phyloP scores from a whole-genome alignment of 148 eudicot genomes.

The Fagopyrum tataricum region DNA sequence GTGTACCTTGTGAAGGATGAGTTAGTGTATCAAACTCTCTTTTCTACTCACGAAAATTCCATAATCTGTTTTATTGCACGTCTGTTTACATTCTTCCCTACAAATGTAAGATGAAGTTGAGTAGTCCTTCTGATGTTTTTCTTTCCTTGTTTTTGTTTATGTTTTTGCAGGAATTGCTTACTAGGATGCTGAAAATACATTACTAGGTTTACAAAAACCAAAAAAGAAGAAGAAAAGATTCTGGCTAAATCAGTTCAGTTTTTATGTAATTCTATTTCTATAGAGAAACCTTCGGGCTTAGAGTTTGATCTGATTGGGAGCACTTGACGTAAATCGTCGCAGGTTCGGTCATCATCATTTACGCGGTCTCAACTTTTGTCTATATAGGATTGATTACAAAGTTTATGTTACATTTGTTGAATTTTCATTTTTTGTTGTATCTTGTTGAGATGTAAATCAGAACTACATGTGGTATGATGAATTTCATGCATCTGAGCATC shows the following conservation, averaged over 20 bases:
- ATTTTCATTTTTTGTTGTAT: background rate
- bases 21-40: too few relatives aligned
- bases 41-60: background rate
- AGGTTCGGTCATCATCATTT: background rate
- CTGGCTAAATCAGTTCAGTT: slow-evolving; percentile 2
- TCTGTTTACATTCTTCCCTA: background rate
- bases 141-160: background rate
- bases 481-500: slow-evolving; percentile 10
- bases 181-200: slow-evolving; percentile 8
- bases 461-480: background rate
- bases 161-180: slow-evolving; percentile 9
- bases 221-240: background rate
- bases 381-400: slow-evolving; percentile 5
- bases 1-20: background rate
- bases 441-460: slow-evolving; percentile 9
- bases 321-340: slow-evolving; percentile 1
- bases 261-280: slow-evolving; percentile 11
- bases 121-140: background rate
- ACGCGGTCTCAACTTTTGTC: slow-evolving; percentile 8
- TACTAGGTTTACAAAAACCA: slow-evolving; percentile 6
- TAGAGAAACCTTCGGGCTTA: background rate
- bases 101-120: background rate
- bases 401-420: background rate
- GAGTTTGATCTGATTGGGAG: slow-evolving; percentile 2
- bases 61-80: background rate